phyloP scores from a whole-genome alignment of 768 basidiomycete species.

The Amanita muscaria region DNA sequence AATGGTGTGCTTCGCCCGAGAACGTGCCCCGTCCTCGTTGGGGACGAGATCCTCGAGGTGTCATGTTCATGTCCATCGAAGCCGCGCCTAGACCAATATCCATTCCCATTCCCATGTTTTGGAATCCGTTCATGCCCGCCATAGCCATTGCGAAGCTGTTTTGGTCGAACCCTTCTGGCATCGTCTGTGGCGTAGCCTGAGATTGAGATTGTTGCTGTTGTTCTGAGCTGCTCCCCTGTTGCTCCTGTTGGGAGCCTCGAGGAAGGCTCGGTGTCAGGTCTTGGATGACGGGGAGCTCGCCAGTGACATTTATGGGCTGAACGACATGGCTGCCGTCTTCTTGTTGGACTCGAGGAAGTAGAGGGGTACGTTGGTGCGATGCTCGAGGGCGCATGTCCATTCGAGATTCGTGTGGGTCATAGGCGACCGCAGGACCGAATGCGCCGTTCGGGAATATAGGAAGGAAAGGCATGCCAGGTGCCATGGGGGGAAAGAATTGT shows the following conservation, averaged over 20 bases:
- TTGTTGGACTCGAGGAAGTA: slow-evolving; percentile 46
- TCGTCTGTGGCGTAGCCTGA: background rate
- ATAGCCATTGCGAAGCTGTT: slow-evolving; percentile 9
- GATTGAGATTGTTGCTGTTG: slow-evolving; percentile 4
- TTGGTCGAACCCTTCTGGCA: slow-evolving; percentile 10
- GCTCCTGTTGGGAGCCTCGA: slow-evolving; percentile 19
- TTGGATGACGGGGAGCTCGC: slow-evolving; percentile 78
- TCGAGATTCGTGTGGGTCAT: slow-evolving; percentile 71
- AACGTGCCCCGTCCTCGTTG: slow-evolving; percentile 49
- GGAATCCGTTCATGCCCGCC: slow-evolving; percentile 11
- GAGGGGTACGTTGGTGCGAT: slow-evolving; percentile 43
- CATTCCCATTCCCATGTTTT: slow-evolving; percentile 12
- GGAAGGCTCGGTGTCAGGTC: slow-evolving; percentile 58
- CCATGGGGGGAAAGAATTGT: slow-evolving; percentile 51
- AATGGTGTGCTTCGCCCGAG: slow-evolving; percentile 53
- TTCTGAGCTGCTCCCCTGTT: slow-evolving; percentile 16
- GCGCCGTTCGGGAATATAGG: slow-evolving; percentile 60
- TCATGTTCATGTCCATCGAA: background rate
- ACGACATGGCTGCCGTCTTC: slow-evolving; percentile 39
- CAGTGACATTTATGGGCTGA: slow-evolving; percentile 37
- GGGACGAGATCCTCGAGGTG: slow-evolving; percentile 32
- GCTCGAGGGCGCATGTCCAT: slow-evolving; percentile 67
- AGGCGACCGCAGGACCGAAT: slow-evolving; percentile 36
- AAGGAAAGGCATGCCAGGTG: slow-evolving; percentile 51
- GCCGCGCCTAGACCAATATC: slow-evolving; percentile 18